phyloP scores from a whole-genome alignment of 2,329 filamentous ascomycete genomes.

The Sordariomycetes sp. region DNA sequence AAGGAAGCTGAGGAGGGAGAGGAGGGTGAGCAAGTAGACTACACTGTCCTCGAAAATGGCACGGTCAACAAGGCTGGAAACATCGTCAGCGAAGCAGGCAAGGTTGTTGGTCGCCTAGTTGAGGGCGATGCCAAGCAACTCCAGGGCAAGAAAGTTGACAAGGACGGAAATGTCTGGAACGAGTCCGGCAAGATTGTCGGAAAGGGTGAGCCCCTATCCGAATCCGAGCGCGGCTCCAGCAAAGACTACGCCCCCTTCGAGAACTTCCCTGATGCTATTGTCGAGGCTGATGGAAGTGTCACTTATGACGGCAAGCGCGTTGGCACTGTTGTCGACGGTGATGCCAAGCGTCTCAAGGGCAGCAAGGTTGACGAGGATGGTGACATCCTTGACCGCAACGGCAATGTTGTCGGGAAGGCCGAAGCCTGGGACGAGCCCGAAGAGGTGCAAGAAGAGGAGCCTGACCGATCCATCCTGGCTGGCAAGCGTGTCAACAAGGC shows the following conservation, averaged over 20 bases:
- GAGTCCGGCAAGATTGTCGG: conserved; percentile 61
- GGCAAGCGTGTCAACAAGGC: conserved; percentile 66
- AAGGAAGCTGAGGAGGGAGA: conserved; percentile 35
- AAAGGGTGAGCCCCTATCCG: conserved; percentile 49
- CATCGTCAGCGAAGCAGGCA: conserved; percentile 42
- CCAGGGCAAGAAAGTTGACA: conserved; percentile 53
- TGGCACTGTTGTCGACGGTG: conserved; percentile 55
- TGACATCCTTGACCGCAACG: conserved; percentile 58
- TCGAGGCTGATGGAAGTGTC: conserved; percentile 45
- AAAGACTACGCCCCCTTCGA: conserved; percentile 44
- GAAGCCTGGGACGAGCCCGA: conserved; percentile 49
- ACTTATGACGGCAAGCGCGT: conserved; percentile 42
- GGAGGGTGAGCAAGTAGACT: conserved; percentile 24
- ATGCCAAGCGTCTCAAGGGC: conserved; percentile 53
- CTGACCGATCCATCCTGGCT: conserved; percentile 53
- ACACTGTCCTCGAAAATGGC: conserved; percentile 39
- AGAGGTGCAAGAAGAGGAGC: conserved; percentile 36
- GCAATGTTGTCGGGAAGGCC: conserved; percentile 57
- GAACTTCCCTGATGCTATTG: conserved; percentile 44
- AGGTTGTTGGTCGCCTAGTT: conserved; percentile 51
- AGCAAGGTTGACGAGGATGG: conserved; percentile 61
- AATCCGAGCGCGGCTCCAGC: conserved; percentile 21
- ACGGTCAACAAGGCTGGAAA: conserved; percentile 52
- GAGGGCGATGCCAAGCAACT: conserved; percentile 58
- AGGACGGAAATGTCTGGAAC: conserved; percentile 62